These are phyloP conservation scores for Claviceps pazoutovae DNA, from an alignment of 2,329 filamentous ascomycete species.

Conservation along the genomic window DNA sequence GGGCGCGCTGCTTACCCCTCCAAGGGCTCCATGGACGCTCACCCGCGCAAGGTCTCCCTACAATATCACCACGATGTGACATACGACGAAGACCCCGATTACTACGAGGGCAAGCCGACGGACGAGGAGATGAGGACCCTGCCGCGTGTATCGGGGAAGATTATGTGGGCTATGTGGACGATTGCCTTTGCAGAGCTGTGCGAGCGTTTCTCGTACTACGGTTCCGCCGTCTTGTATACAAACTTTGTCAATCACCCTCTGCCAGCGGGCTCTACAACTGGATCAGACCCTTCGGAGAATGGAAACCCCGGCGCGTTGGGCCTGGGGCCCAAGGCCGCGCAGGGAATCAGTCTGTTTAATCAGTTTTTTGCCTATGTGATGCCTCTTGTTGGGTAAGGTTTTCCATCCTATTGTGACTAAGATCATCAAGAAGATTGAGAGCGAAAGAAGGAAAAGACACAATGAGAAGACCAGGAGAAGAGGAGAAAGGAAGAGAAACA, in stretches of 20 bases:
- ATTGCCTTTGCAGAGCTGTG: constrained; percentile 62
- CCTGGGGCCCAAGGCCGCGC: constrained; percentile 42
- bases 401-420: neutral
- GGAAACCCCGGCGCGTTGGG: constrained; percentile 37
- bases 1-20: constrained; percentile 14
- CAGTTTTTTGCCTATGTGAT: constrained; percentile 49
- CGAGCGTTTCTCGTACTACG: constrained; percentile 69
- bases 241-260: constrained; percentile 48
- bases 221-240: constrained; percentile 53
- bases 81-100: constrained; percentile 15
- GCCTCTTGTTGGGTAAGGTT: constrained; percentile 38
- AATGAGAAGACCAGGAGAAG: neutral
- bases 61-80: constrained; percentile 9
- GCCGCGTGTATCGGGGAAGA: constrained; percentile 47
- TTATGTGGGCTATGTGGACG: constrained; percentile 53
- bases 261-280: constrained; percentile 39
- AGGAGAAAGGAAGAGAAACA: neutral
- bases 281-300: constrained; percentile 24
- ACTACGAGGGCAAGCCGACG: constrained; percentile 34
- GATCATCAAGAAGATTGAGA: neutral
- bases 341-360: constrained; percentile 38
- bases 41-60: constrained; percentile 8
- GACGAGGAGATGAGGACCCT: constrained; percentile 48
- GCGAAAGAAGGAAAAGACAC: neutral
- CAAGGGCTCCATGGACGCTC: constrained; percentile 16